Base-by-base conservation (phyloP, 148 eudicot genomes). In the Cornus suecica region DNA sequence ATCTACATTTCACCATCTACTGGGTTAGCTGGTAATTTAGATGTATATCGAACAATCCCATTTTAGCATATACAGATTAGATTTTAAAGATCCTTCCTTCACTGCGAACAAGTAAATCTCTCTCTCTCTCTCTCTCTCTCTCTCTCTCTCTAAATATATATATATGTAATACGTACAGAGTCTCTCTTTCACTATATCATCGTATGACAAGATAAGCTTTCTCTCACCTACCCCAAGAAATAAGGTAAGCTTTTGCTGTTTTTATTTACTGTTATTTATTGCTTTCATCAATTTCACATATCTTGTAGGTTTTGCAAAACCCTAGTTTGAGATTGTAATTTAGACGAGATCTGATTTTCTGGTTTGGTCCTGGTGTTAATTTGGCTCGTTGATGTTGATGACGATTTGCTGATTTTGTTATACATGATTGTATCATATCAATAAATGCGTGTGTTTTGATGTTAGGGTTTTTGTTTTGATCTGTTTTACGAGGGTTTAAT, bases 291-390 rank as follows among this genome's bases (percentile, higher is more conserved):
- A 28, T 62, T 69, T 25, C 25, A 76, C 34, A 69, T 23, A 29
- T 9, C 66, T 16, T 37, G n/a, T 61, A 61, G 28, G 60, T 23
- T 9, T 30, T 63, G 69, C 25, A 63, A 77, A 77, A 77, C 74
- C 80, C 69, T 70, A 62, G 18, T 70, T 28, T 25, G 8, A 48
- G 26, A n/a, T 26, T 18, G 18, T 26, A 28, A 7, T n/a, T 27
- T 27, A 27, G 5, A 9, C 20, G 2, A 70, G 77, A 77, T 77
- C 79, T 51, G 24, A 77, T 70, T 5, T 41, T 8, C 27, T 22
- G 25, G 34, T 29, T 42, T 22, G 25, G 34, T 29, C 26, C 5
- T 18, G 14, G 26, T 62, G 24, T 25, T 34, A 14, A 14, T 31
- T 1, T 18, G 8, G 2, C 25, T 27, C 1, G 10, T n/a, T 24